phyloP scores from a whole-genome alignment of 73 alveolate species.

The Blepharisma stoltei region DNA sequence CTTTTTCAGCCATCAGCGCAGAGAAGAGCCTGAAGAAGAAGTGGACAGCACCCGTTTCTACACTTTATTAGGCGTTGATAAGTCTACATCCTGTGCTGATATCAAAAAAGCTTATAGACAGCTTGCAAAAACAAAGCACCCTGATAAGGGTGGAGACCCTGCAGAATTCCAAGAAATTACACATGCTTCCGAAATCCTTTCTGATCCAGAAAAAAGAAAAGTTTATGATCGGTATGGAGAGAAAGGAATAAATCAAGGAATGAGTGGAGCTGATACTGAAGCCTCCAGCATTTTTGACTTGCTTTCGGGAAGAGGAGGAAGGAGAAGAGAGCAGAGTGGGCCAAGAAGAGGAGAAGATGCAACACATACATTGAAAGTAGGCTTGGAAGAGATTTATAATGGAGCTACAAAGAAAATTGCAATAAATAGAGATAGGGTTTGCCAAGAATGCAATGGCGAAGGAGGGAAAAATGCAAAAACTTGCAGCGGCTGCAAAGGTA shows the following conservation, averaged over 20 bases:
- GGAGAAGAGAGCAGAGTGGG: constrained; percentile 57
- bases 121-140: constrained; percentile 86
- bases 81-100: constrained; percentile 79
- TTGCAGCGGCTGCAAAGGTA: constrained; percentile 92
- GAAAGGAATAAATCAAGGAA: constrained; percentile 96
- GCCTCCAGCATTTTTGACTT: constrained; percentile 79
- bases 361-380: constrained; percentile 71
- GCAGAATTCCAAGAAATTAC: constrained; percentile 91
- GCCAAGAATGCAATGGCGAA: constrained; percentile 84
- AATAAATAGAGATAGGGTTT: constrained; percentile 81
- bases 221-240: constrained; percentile 96
- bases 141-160: constrained; percentile 98
- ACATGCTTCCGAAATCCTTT: constrained; percentile 87
- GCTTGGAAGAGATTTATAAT: constrained; percentile 87
- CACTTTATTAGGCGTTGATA: constrained; percentile 82
- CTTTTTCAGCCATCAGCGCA: constrained; percentile 34
- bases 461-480: constrained; percentile 87
- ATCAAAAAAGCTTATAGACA: constrained; percentile 90
- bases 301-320: constrained; percentile 86
- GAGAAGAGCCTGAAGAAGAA: constrained; percentile 69
- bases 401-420: constrained; percentile 87
- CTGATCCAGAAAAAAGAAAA: constrained; percentile 92
- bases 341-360: constrained; percentile 84
- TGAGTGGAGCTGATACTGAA: constrained; percentile 71
- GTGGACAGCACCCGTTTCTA: constrained; percentile 85